Evolutionary conservation across 495 filamentous ascomycete genomes (phyloP), one percentile per base, ranked within the genome.

Genomic region (Daldinia grandis): DNA sequence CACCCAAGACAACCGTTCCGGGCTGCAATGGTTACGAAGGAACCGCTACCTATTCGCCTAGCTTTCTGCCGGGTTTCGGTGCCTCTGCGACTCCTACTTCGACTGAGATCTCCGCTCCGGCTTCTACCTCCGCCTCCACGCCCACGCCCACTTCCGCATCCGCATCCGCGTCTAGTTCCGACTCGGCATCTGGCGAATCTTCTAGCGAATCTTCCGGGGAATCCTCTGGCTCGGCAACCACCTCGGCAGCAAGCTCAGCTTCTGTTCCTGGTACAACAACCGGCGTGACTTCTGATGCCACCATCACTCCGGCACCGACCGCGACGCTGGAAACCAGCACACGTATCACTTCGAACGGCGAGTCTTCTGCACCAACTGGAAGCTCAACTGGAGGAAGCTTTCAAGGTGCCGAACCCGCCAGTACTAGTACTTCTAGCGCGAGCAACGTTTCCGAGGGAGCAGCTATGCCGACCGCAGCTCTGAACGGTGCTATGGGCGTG

Each of bases 1-100:
- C 89, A 0, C 83, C 85, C 1, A 90, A 87, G 78, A 86, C 84
- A 19, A 81, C 81, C 31, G 84, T 87, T 28, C 88, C 88, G 1
- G 88, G 88, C 7, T 91, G 89, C 73, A 47, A 50, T 27, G 67
- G 64, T 14, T 91, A 91, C 76, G 74, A 72, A 2, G 88, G 88
- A 47, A 89, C 87, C 7, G 85, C 78, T 24, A 85, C 84, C 17
- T 81, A 86, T 61, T 79, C 80, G 24, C 81, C 87, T 4, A 81
- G 73, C 63, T 88, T 80, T 72, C 72, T 87, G 6, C 75, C 82
- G 17, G 83, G 82, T 27, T 78, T 74, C 17, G 73, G 73, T 33
- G 56, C 71, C 24, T 42, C 72, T 14, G 69, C 71, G 27, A 70
- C 68, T 8, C 56, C 72, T 27, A 72, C 70, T 8, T 47, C 69